Conservation (phyloP, 75 land plant species). For the Pseudotsuga menziesii region DNA sequence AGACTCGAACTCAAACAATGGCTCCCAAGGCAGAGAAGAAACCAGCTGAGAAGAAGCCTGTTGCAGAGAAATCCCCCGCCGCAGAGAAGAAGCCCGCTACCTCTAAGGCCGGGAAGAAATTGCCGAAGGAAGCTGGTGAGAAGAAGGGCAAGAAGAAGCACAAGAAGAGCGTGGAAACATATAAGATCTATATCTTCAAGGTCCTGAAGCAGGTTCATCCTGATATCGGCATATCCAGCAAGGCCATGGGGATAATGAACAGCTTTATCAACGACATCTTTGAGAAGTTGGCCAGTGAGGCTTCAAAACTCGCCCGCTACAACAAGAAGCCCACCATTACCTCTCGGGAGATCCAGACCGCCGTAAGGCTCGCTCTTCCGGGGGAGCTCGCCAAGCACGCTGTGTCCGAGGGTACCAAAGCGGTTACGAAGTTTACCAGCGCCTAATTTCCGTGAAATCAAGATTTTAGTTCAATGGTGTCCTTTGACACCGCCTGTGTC, state of each 20-base stretch:
- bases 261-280: no score
- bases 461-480: not conserved
- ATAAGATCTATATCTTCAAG: slow-evolving; percentile 46
- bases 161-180: slow-evolving; percentile 30
- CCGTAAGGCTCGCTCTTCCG: slow-evolving; percentile 20
- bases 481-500: not conserved
- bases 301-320: no score
- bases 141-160: slow-evolving; percentile 31
- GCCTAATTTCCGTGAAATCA: no score
- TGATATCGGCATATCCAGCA: no score
- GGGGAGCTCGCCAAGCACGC: slow-evolving; percentile 17
- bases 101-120: slow-evolving; percentile 31
- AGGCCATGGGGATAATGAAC: no score
- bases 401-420: not conserved
- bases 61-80: slow-evolving; percentile 11
- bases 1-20: no score
- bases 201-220: slow-evolving; percentile 69
- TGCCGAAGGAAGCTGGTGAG: slow-evolving; percentile 16
- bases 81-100: slow-evolving; percentile 17
- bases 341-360: no score
- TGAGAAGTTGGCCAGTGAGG: no score
- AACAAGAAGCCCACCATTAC: no score
- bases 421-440: not conserved
- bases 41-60: no score
- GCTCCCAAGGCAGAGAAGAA: no score